Percentiles rank a stretch among this genome's conserved stretches.
phyloP scores from a whole-genome alignment of 805 yeast species.

The Metschnikowia continentalis region DNA sequence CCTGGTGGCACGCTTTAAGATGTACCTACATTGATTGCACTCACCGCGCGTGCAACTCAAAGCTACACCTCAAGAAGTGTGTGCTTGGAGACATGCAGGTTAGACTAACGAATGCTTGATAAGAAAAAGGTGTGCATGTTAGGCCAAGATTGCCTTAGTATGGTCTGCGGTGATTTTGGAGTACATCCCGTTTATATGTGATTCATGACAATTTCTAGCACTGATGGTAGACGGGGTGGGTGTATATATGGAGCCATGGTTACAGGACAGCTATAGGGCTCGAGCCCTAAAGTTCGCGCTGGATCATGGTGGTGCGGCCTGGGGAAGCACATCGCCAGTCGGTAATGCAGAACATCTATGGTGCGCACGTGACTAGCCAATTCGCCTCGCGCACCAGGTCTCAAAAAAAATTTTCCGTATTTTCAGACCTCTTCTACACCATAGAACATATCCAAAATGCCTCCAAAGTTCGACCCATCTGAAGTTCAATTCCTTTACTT shows the following conservation, averaged over 20 bases:
- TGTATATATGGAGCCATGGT: too few species aligned
- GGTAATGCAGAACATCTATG: neutral
- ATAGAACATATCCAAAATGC: constrained; percentile 49
- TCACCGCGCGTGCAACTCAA: neutral
- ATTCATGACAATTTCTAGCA: neutral
- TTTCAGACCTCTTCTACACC: constrained; percentile 12
- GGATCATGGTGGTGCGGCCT: neutral
- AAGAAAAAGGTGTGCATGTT: too few species aligned
- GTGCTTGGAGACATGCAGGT: neutral
- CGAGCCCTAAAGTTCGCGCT: constrained; percentile 15
- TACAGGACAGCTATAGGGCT: constrained; percentile 13
- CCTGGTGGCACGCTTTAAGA: constrained; percentile 40
- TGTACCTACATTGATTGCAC: neutral
- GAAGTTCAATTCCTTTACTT: constrained; percentile 98
- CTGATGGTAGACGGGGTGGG: neutral
- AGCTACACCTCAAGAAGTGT: neutral
- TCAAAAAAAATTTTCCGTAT: constrained; percentile 14
- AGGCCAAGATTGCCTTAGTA: too few species aligned
- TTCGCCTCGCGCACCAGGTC: constrained; percentile 11
- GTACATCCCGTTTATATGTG: neutral
- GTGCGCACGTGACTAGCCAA: constrained; percentile 12
- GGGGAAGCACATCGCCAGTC: neutral
- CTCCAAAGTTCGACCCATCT: constrained; percentile 98
- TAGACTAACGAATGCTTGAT: too few species aligned
- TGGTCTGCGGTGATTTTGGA: too few species aligned